phyloP scores from a whole-genome alignment of 208 protist genomes.

The Leishmania guyanensis region DNA sequence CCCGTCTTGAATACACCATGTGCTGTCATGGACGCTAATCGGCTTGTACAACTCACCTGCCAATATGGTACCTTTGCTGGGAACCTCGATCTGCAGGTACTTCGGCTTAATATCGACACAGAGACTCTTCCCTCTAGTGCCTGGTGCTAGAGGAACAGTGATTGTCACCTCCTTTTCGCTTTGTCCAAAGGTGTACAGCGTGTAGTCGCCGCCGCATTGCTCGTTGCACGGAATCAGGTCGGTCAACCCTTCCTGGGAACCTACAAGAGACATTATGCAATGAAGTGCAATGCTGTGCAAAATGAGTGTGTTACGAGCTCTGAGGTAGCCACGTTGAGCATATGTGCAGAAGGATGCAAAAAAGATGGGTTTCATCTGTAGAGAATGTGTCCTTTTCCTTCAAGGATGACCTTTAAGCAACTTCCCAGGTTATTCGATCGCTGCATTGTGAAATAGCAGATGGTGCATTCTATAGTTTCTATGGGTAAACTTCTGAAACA shows the following conservation, averaged over 20 bases:
- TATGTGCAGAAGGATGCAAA: constrained; percentile 1
- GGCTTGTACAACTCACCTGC: constrained; percentile 77
- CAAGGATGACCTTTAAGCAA: background rate
- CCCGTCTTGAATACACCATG: constrained; percentile 83
- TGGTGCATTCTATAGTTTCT: background rate
- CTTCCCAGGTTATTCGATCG: background rate
- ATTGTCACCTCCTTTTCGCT: constrained; percentile 78
- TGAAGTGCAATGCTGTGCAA: background rate
- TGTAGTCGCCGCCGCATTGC: constrained; percentile 82
- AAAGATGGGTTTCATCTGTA: background rate
- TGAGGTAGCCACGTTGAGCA: background rate
- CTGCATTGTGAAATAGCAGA: background rate
- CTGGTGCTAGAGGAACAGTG: constrained; percentile 53
- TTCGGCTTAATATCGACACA: constrained; percentile 57
- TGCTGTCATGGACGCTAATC: constrained; percentile 80
- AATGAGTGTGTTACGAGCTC: background rate
- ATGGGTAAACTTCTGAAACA: background rate
- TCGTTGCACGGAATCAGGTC: constrained; percentile 84
- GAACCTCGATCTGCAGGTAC: constrained; percentile 50
- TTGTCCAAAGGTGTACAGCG: constrained; percentile 78
- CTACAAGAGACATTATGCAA: constrained; percentile 54
- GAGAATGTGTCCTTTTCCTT: background rate
- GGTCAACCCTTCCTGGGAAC: constrained; percentile 60
- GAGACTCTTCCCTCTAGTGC: constrained; percentile 59
- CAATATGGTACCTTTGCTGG: constrained; percentile 47